A percentile compares a stretch with the other conserved stretches of the same genome.
Conservation (phyloP, 345 rosid species). For the Linum usitatissimum region DNA sequence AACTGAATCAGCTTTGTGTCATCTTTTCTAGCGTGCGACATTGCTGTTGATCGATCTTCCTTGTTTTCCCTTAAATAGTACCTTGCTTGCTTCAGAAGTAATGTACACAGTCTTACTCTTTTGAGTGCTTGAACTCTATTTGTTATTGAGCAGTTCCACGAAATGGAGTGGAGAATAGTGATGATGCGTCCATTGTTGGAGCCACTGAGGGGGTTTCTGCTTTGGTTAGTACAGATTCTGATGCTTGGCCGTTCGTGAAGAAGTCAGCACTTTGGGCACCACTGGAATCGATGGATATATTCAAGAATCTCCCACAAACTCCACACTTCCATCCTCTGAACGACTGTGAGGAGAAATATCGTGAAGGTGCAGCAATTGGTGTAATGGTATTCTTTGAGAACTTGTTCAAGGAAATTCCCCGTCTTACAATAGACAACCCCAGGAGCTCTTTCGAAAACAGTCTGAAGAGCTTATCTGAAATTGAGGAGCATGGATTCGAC, state of each 20-base stretch:
- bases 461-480: slow-evolving; percentile 39
- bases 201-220: slow-evolving; percentile 18
- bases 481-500: slow-evolving; percentile 61
- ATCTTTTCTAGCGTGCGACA: too few species aligned
- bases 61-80: too few species aligned
- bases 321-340: slow-evolving; percentile 64
- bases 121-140: slow-evolving; percentile 4
- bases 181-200: slow-evolving; percentile 13
- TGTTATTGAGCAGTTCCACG: slow-evolving; percentile 15
- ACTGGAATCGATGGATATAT: slow-evolving; percentile 56
- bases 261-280: slow-evolving; percentile 48
- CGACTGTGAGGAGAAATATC: slow-evolving; percentile 49
- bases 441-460: slow-evolving; percentile 28
- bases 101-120: neutral
- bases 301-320: slow-evolving; percentile 42
- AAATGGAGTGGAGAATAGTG: slow-evolving; percentile 14
- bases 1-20: too few species aligned
- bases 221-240: slow-evolving; percentile 11
- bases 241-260: slow-evolving; percentile 42
- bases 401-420: slow-evolving; percentile 43
- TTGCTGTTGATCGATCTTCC: too few species aligned
- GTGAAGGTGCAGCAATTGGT: slow-evolving; percentile 77
- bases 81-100: too few species aligned
- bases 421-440: slow-evolving; percentile 27
- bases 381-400: slow-evolving; percentile 49